These are phyloP conservation scores for Botrytis elliptica DNA, from an alignment of 2,329 filamentous ascomycete genomes.

Conservation along the genomic window DNA sequence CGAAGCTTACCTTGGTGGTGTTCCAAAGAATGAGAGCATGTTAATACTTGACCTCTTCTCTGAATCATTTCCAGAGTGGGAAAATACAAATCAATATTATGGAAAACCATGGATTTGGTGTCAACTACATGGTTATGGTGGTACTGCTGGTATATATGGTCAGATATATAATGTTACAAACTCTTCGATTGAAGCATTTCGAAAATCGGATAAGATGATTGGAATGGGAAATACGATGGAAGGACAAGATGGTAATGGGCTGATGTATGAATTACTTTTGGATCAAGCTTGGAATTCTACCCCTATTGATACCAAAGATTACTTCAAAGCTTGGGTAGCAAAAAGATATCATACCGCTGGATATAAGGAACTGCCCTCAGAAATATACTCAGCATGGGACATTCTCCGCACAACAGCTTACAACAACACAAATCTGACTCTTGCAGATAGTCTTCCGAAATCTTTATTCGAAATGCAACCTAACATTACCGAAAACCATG, in stretches of 20 bases:
- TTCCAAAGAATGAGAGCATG: constrained; percentile 47
- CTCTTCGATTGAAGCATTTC: constrained; percentile 47
- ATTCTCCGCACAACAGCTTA: constrained; percentile 39
- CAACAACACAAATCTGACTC: not conserved
- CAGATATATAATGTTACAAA: constrained; percentile 50
- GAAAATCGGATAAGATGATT: constrained; percentile 44
- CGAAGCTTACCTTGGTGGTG: constrained; percentile 50
- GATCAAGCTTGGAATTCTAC: constrained; percentile 50
- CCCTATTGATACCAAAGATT: constrained; percentile 46
- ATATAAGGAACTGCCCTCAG: constrained; percentile 32
- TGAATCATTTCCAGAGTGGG: constrained; percentile 51
- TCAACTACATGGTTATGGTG: constrained; percentile 51
- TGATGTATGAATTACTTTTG: constrained; percentile 51
- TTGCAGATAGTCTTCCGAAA: not conserved
- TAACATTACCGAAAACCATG: not conserved
- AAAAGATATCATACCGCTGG: constrained; percentile 41
- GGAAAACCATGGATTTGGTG: constrained; percentile 57
- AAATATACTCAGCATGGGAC: constrained; percentile 48
- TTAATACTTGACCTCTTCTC: constrained; percentile 52
- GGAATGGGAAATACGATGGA: constrained; percentile 51
- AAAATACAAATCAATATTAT: constrained; percentile 49
- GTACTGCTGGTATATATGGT: constrained; percentile 50
- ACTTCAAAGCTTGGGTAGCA: constrained; percentile 49
- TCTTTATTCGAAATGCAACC: not conserved
- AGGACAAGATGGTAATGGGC: constrained; percentile 53